Conservation (phyloP, 1,139 yeast genomes). For the Candida frijolesensis region DNA sequence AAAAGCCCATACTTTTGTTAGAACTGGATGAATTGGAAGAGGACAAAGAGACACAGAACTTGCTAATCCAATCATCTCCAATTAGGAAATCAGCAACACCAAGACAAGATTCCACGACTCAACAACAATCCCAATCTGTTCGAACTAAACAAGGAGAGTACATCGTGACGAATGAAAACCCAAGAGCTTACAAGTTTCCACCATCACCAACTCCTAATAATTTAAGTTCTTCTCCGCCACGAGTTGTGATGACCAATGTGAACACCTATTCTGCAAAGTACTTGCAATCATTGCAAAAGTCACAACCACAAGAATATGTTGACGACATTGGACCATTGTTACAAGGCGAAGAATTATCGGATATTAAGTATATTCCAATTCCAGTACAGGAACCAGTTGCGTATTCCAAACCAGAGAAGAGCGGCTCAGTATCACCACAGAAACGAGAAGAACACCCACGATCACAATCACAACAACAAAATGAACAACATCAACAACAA, state of each 20-base stretch:
- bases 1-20: conserved; percentile 16
- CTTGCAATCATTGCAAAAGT: conserved; percentile 39
- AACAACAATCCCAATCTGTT: conserved; percentile 7
- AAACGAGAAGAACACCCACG: conserved; percentile 1
- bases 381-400: conserved; percentile 42
- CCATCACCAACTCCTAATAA: conserved; percentile 45
- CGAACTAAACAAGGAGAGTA: conserved; percentile 31
- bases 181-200: conserved; percentile 53
- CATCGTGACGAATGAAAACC: conserved; percentile 41
- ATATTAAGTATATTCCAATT: conserved; percentile 40
- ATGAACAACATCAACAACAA: conserved; percentile 11
- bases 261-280: conserved; percentile 46
- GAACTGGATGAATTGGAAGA: conserved; percentile 36
- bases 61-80: conserved; percentile 14
- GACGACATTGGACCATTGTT: conserved; percentile 47
- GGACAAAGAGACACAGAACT: conserved; percentile 9
- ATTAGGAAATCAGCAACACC: conserved; percentile 13
- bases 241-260: conserved; percentile 15
- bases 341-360: conserved; percentile 7
- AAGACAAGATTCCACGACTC: conserved; percentile 3
- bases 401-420: conserved; percentile 5
- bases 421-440: conserved; percentile 6
- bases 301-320: conserved; percentile 29
- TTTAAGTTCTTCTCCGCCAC: conserved; percentile 39
- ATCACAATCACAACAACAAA: conserved; percentile 10